Conservation (phyloP, 2,329 filamentous ascomycete species). For the Clonostachys solani region DNA sequence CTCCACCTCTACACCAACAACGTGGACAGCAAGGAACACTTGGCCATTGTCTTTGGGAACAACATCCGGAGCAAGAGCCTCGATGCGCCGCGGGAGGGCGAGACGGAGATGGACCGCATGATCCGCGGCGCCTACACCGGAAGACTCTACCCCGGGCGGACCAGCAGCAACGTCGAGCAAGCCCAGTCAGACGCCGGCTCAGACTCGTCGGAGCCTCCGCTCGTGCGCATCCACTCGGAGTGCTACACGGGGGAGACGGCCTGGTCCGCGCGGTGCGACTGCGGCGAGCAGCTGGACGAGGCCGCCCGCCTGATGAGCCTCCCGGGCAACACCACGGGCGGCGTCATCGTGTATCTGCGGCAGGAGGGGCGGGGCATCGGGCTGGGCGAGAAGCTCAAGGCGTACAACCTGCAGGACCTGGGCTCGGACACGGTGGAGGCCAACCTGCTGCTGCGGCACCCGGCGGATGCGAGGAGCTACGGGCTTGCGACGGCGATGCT, state of each 20-base stretch:
- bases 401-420: constrained; percentile 95
- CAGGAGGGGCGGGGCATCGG: constrained; percentile 97
- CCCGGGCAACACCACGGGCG: constrained; percentile 59
- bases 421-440: constrained; percentile 98
- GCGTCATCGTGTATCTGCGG: constrained; percentile 91
- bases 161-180: constrained; percentile 51
- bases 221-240: constrained; percentile 95
- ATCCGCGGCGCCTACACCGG: constrained; percentile 91
- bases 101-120: constrained; percentile 88
- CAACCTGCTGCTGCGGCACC: constrained; percentile 85
- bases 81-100: constrained; percentile 67
- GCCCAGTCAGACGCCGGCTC: constrained; percentile 1
- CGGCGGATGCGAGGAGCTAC: constrained; percentile 91
- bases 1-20: constrained; percentile 92
- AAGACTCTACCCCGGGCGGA: constrained; percentile 79
- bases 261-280: constrained; percentile 97
- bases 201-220: constrained; percentile 34
- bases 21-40: constrained; percentile 89
- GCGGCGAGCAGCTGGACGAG: constrained; percentile 95
- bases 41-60: constrained; percentile 94
- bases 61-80: constrained; percentile 72
- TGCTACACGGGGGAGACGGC: constrained; percentile 99
- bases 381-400: constrained; percentile 91
- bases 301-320: constrained; percentile 89
- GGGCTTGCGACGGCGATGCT: constrained; percentile 96